Evolutionary conservation across 2,329 filamentous ascomycete genomes (phyloP), one percentile per base, ranked within the genome.

Genomic region (Metarhizium sp.): DNA sequence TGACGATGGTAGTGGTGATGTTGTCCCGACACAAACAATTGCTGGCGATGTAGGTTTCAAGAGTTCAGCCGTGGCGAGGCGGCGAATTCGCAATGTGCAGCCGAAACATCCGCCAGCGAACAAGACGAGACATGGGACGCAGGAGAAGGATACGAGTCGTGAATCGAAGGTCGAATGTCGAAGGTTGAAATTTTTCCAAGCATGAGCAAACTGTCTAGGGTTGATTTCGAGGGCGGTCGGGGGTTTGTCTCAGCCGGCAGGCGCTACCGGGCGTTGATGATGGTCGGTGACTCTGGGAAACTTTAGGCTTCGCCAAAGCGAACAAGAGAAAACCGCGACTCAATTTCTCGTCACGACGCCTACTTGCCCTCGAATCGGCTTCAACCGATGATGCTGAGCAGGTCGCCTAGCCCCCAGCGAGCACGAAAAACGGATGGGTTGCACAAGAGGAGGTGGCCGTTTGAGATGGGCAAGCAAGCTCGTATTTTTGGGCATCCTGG

Each of bases 71-170:
- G 45, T 10, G 10, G 25, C 25, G 25, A 11, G 18, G 3, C 10
- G 6, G 10, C 25, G 32, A 8, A 11, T 34, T 45, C n/a, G 18
- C 42, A 25, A 45, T 7, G 2, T 10, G 42, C 38, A 25, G n/a
- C 11, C 42, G 16, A 5, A 56, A 57, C 4, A 49, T 34, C 48
- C 55, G 55, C 52, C 55, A 49, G 52, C 55, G 52, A 49, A 57
- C 36, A 52, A 25, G 10, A 16, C 46, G 13, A 55, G 45, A 45
- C 55, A 16, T 32, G 43, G 38, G 25, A 48, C 18, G 16, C 6
- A 40, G 29, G 34, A 20, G 14, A 52, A 49, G 45, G 46, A 36
- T 42, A 40, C 40, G 29, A 43, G 48, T 20, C 13, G 29, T 32
- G 36, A 42, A 6, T n/a, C 18, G 16, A 43, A 36, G 13, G 34